Evolutionary conservation across 768 basidiomycete genomes (phyloP).

Genomic region (Pulveroboletus sp.): DNA sequence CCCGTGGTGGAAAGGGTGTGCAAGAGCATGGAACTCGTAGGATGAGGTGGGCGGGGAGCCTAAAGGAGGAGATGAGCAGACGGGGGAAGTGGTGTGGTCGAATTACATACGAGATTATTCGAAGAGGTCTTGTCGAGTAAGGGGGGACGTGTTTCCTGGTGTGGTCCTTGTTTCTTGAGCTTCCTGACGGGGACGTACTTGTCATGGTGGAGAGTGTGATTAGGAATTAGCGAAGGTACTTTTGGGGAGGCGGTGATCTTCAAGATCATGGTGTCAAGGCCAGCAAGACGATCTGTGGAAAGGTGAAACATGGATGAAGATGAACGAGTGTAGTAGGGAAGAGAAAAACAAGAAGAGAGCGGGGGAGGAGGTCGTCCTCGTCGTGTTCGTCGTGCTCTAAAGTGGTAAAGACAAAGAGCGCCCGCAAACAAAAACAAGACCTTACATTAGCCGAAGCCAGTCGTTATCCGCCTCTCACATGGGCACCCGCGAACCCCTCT

Average conservation of each 20-base stretch:
- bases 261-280: slow-evolving; percentile 37
- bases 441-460: not conserved
- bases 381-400: slow-evolving; percentile 2
- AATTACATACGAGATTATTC: slow-evolving; percentile 28
- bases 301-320: slow-evolving; percentile 31
- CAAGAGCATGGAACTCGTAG: slow-evolving; percentile 16
- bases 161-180: slow-evolving; percentile 17
- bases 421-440: slow-evolving; percentile 12
- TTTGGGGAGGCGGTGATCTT: slow-evolving; percentile 29
- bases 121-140: slow-evolving; percentile 30
- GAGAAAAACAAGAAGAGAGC: not conserved
- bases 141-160: slow-evolving; percentile 25
- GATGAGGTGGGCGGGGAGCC: slow-evolving; percentile 9
- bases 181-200: slow-evolving; percentile 22
- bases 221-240: slow-evolving; percentile 27
- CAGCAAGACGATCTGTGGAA: slow-evolving; percentile 39
- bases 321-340: slow-evolving; percentile 12
- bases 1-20: slow-evolving; percentile 5
- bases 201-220: slow-evolving; percentile 16
- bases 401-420: slow-evolving; percentile 6
- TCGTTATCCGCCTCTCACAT: slow-evolving; percentile 27
- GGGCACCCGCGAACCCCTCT: slow-evolving; percentile 59
- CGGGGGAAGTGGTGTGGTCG: not conserved
- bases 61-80: slow-evolving; percentile 13
- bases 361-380: slow-evolving; percentile 9